A percentile compares a stretch with the other conserved stretches of the same genome.
Evolutionary conservation across 129 eudicot genomes (phyloP).

Genomic region (Flaveria bidentis): DNA sequence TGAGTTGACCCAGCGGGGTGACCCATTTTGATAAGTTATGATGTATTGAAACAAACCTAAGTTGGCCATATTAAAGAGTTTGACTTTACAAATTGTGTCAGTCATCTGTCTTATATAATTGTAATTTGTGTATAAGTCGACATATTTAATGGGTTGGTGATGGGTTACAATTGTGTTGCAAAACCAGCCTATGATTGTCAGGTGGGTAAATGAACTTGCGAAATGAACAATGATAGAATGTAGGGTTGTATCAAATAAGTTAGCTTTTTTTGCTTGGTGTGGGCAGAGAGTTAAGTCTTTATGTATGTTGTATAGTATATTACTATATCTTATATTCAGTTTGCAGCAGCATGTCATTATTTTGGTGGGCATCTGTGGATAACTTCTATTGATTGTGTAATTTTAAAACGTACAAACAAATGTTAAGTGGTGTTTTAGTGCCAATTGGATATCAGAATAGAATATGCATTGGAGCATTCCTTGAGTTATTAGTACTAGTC

Average conservation of each 20-base stretch:
- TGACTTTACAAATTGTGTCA: background rate
- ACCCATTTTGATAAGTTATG: background rate
- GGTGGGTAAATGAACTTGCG: too few species aligned
- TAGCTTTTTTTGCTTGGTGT: conserved; percentile 3
- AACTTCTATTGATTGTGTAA: background rate
- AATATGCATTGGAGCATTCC: background rate
- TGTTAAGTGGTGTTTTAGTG: background rate
- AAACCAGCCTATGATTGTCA: background rate
- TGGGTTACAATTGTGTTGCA: conserved; percentile 4
- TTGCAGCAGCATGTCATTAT: background rate
- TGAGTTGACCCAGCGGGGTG: background rate
- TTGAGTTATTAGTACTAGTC: background rate
- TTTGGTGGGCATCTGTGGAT: background rate
- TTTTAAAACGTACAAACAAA: background rate
- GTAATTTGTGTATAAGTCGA: background rate
- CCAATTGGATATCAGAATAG: background rate
- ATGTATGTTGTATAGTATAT: background rate
- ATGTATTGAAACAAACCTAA: background rate
- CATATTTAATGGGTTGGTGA: background rate
- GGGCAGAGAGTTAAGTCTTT: background rate
- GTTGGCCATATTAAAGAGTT: background rate
- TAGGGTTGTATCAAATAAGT: too few species aligned
- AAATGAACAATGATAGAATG: too few species aligned
- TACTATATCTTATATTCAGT: background rate
- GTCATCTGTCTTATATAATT: background rate